Conservation (phyloP, 2,329 filamentous ascomycete genomes). For the Dothideomycetidae sp. region DNA sequence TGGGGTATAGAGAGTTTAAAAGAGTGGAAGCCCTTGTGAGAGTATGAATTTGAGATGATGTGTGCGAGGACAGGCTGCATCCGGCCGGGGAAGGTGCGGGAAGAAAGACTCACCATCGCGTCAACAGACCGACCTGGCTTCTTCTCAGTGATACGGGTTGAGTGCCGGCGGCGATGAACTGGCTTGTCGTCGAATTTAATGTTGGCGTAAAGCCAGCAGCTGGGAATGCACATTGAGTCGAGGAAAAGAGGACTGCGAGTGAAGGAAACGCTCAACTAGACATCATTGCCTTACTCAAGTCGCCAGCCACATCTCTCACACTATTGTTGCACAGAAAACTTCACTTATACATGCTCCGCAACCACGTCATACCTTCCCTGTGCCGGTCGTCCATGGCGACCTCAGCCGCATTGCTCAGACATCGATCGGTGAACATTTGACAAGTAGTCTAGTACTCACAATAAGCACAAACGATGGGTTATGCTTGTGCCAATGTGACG, state of each 20-base stretch:
- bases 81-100: slow-evolving; percentile 4
- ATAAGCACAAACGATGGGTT: too few relatives aligned
- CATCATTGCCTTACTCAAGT: background rate
- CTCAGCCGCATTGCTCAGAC: too few relatives aligned
- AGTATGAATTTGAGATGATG: too few relatives aligned
- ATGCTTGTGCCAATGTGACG: too few relatives aligned
- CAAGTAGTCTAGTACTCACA: too few relatives aligned
- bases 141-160: background rate
- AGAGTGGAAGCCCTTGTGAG: too few relatives aligned
- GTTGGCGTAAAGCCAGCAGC: slow-evolving; percentile 7
- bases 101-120: slow-evolving; percentile 1
- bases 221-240: slow-evolving; percentile 4
- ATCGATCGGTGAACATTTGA: too few relatives aligned
- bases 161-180: background rate
- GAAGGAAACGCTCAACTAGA: background rate
- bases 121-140: background rate
- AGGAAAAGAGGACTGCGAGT: background rate
- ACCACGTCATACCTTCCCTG: background rate
- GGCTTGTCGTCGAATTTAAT: slow-evolving; percentile 6
- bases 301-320: background rate
- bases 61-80: too few relatives aligned
- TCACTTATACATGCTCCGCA: slow-evolving; percentile 3
- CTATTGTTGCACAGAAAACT: slow-evolving; percentile 3
- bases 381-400: too few relatives aligned
- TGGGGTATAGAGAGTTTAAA: background rate